Conservation (phyloP, 179 eudicot species). For the Heliamphora pulchella region DNA sequence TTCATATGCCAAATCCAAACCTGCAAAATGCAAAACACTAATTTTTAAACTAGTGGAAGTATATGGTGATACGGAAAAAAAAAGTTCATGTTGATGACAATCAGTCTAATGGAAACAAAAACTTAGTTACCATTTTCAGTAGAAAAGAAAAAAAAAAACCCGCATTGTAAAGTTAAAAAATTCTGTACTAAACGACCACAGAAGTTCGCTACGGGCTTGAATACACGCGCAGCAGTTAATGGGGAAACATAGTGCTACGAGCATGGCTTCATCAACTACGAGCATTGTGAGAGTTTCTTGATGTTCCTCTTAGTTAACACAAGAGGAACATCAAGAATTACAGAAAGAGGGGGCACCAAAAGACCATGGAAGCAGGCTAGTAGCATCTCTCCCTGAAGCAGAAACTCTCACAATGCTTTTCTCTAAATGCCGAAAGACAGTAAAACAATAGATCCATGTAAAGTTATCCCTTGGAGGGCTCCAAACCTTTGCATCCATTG, state of each 20-base stretch:
- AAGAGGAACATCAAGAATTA: background rate
- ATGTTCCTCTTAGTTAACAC: background rate
- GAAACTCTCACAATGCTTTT: background rate
- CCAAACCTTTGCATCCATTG: background rate
- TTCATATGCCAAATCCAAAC: slow-evolving; percentile 1
- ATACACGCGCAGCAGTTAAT: no score
- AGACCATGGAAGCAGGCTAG: background rate
- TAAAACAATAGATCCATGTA: background rate
- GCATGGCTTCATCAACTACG: no score
- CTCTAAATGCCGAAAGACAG: background rate
- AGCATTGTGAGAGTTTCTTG: no score
- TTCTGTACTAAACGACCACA: no score
- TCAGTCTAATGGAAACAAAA: background rate
- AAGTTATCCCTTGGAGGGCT: background rate
- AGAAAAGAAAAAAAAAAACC: no score
- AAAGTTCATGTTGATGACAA: background rate
- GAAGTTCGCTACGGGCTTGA: no score
- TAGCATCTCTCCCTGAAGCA: background rate
- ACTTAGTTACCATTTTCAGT: no score
- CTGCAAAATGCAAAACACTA: background rate
- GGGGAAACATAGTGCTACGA: no score
- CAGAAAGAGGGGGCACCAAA: background rate
- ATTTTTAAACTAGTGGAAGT: no score
- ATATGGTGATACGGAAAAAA: no score
- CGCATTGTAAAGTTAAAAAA: no score